Conservation (phyloP, 495 filamentous ascomycete genomes). For the Pyrenula aspistea region DNA sequence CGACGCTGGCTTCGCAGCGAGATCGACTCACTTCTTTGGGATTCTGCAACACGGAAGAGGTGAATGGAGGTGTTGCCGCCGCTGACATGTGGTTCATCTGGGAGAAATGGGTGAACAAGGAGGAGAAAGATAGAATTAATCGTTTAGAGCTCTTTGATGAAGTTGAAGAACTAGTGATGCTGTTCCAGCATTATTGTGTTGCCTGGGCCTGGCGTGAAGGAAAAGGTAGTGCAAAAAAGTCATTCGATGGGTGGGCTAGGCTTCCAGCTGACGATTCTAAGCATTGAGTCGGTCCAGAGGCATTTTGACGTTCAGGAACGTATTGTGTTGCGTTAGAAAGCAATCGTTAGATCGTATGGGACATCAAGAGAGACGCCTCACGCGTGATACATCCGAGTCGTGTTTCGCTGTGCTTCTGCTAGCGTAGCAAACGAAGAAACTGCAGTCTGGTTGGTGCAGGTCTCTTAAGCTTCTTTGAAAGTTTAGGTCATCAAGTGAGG, state of each 20-base stretch:
- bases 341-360: too few relatives aligned
- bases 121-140: slow-evolving; percentile 74
- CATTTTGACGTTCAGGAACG: too few relatives aligned
- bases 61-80: slow-evolving; percentile 33
- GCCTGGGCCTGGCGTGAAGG: slow-evolving; percentile 67
- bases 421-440: too few relatives aligned
- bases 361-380: too few relatives aligned
- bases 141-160: slow-evolving; percentile 83
- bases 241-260: slow-evolving; percentile 25
- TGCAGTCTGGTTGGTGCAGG: too few relatives aligned
- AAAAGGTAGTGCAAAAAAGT: slow-evolving; percentile 6
- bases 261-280: neutral
- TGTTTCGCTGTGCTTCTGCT: too few relatives aligned
- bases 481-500: too few relatives aligned
- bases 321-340: too few relatives aligned
- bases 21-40: slow-evolving; percentile 49
- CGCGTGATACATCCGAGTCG: too few relatives aligned
- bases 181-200: slow-evolving; percentile 84
- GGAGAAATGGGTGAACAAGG: slow-evolving; percentile 53
- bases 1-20: slow-evolving; percentile 51
- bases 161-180: slow-evolving; percentile 83
- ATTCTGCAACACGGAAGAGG: slow-evolving; percentile 21
- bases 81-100: slow-evolving; percentile 66
- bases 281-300: too few relatives aligned
- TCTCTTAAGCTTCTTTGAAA: too few relatives aligned